These are phyloP conservation scores for Globisporangium viniferum DNA, from an alignment of 352 stramenopile species.

Conservation along the genomic window DNA sequence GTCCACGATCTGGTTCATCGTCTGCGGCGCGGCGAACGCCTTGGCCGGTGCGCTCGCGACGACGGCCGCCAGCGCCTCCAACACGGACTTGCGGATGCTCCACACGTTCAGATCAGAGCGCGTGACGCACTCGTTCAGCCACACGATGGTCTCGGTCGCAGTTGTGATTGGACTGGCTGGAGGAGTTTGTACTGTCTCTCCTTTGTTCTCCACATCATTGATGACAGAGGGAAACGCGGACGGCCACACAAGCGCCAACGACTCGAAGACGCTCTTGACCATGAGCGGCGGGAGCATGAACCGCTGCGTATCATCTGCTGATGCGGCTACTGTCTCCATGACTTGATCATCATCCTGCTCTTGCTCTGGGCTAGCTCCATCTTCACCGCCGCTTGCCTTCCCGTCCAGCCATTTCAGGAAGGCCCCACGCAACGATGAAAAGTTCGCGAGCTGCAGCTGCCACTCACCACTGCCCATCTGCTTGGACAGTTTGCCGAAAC, in stretches of 20 bases:
- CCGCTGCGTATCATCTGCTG: neutral
- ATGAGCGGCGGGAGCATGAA: conserved; percentile 50
- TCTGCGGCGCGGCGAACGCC: conserved; percentile 21
- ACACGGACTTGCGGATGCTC: conserved; percentile 65
- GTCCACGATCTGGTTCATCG: conserved; percentile 36
- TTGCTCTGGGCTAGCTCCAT: neutral
- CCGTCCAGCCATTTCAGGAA: conserved; percentile 38
- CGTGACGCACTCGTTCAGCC: conserved; percentile 41
- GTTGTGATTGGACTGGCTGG: neutral
- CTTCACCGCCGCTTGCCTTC: neutral
- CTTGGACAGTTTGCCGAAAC: conserved; percentile 44
- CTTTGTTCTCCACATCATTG: neutral
- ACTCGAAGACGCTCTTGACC: conserved; percentile 74
- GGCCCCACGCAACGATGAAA: conserved; percentile 29
- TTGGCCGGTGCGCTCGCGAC: conserved; percentile 23
- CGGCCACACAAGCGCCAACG: conserved; percentile 50
- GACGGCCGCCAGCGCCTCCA: conserved; percentile 37
- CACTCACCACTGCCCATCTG: conserved; percentile 24
- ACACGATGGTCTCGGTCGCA: conserved; percentile 38
- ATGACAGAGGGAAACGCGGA: neutral
- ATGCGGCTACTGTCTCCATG: neutral
- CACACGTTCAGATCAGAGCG: conserved; percentile 48
- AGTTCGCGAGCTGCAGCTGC: conserved; percentile 33
- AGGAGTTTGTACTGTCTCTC: neutral
- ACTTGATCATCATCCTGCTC: conserved; percentile 6